Percentiles rank a stretch among this genome's conserved stretches.
Conservation (phyloP, 2,329 filamentous ascomycete genomes). For the Lasiodiplodia hormozganensis region DNA sequence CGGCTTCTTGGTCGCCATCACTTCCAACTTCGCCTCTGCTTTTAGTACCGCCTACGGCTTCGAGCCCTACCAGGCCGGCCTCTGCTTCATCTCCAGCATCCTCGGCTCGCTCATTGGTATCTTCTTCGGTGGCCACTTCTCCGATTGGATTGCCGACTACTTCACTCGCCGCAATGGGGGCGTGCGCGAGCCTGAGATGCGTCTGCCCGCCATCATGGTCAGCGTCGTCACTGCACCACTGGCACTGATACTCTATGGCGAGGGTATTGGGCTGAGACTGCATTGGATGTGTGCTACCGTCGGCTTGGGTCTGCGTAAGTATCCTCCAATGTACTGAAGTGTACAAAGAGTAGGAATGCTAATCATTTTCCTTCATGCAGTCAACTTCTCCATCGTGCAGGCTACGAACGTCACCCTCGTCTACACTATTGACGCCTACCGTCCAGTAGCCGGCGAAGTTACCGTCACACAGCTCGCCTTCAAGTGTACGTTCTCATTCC, state of each 20-base stretch:
- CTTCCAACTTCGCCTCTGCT: slow-evolving; percentile 41
- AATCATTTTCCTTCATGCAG: slow-evolving; percentile 30
- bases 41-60: slow-evolving; percentile 39
- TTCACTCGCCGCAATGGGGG: slow-evolving; percentile 38
- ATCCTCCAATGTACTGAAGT: neutral
- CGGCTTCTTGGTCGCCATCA: slow-evolving; percentile 56
- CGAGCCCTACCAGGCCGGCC: slow-evolving; percentile 49
- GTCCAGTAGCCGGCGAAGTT: slow-evolving; percentile 64
- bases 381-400: slow-evolving; percentile 64
- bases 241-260: slow-evolving; percentile 41
- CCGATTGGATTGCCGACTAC: slow-evolving; percentile 42
- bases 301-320: slow-evolving; percentile 60
- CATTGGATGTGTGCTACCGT: slow-evolving; percentile 64
- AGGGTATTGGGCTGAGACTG: slow-evolving; percentile 39
- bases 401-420: slow-evolving; percentile 63
- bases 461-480: slow-evolving; percentile 62
- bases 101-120: slow-evolving; percentile 59
- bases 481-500: slow-evolving; percentile 53
- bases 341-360: neutral
- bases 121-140: slow-evolving; percentile 56
- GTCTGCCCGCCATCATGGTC: slow-evolving; percentile 42
- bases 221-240: slow-evolving; percentile 39
- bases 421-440: slow-evolving; percentile 65
- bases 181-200: slow-evolving; percentile 46
- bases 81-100: slow-evolving; percentile 59